Evolutionary conservation across 192 early-diverging fungal species (phyloP).

Genomic region (Jimgerdemannia lactiflua): DNA sequence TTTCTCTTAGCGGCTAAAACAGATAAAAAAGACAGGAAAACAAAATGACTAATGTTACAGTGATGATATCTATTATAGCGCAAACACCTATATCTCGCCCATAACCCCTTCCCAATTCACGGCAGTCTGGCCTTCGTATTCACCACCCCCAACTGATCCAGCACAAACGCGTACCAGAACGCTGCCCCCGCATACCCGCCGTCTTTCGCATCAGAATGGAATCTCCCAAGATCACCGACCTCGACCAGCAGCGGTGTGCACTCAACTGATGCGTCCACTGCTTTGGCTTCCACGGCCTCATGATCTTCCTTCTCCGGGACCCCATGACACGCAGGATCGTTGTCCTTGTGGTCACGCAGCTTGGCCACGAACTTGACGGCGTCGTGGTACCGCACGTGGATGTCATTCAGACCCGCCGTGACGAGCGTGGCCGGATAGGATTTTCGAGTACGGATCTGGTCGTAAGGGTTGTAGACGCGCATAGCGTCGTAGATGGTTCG

Average conservation of each 20-base stretch:
- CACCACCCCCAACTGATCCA: conserved; percentile 19
- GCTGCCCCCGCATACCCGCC: conserved; percentile 5
- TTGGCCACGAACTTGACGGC: conserved; percentile 34
- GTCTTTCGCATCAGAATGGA: conserved; percentile 4
- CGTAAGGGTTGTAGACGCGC: conserved; percentile 29
- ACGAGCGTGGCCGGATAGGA: conserved; percentile 33
- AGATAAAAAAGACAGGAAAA: too few species aligned
- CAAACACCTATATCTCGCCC: too few species aligned
- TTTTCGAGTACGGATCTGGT: conserved; percentile 20
- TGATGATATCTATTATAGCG: too few species aligned
- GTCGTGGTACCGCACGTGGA: conserved; percentile 25
- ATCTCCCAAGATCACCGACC: conserved; percentile 29
- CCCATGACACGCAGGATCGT: conserved; percentile 18
- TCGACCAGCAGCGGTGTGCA: conserved; percentile 25
- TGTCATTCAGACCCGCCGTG: conserved; percentile 21
- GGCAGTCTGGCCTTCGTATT: neutral
- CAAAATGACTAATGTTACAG: too few species aligned
- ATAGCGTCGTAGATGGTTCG: conserved; percentile 29
- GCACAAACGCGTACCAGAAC: conserved; percentile 33
- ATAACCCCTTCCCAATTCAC: neutral
- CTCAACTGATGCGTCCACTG: conserved; percentile 20
- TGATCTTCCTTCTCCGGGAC: neutral
- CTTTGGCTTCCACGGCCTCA: conserved; percentile 1
- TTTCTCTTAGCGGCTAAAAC: too few species aligned
- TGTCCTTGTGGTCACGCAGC: conserved; percentile 29